phyloP scores from a whole-genome alignment of 2,329 filamentous ascomycete genomes.

The Biscogniauxia mediterranea region DNA sequence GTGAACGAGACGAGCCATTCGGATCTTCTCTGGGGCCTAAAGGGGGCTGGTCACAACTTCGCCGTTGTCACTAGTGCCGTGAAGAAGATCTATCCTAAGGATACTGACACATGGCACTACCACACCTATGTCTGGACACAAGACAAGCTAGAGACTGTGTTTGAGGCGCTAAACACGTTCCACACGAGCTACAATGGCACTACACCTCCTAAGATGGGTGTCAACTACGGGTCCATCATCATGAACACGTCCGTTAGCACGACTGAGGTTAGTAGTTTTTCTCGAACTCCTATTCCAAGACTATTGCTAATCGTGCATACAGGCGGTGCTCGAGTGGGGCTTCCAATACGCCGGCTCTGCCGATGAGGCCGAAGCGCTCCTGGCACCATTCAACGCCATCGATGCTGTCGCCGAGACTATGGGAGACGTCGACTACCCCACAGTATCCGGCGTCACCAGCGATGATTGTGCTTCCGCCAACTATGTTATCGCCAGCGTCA shows the following conservation, averaged over 20 bases:
- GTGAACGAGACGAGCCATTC: conserved; percentile 2
- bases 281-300: not conserved
- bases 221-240: conserved; percentile 13
- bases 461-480: not conserved
- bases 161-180: conserved; percentile 5
- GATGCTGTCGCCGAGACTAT: conserved; percentile 4
- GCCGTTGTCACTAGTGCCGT: conserved; percentile 6
- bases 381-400: conserved; percentile 25
- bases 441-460: conserved; percentile 4
- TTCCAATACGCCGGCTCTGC: conserved; percentile 25
- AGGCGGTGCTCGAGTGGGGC: conserved; percentile 21
- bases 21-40: conserved; percentile 5
- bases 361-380: conserved; percentile 18
- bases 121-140: conserved; percentile 8
- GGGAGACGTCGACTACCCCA: conserved; percentile 20
- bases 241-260: conserved; percentile 13
- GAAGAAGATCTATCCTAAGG: conserved; percentile 3
- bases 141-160: conserved; percentile 15
- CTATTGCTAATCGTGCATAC: not conserved
- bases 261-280: conserved; percentile 9
- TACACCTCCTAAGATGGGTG: conserved; percentile 12
- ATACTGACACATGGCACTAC: conserved; percentile 8
- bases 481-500: not conserved
- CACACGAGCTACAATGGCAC: conserved; percentile 6
- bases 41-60: conserved; percentile 8